phyloP scores from a whole-genome alignment of 1,284 basidiomycete genomes.

The Limonomyces culmigenus region DNA sequence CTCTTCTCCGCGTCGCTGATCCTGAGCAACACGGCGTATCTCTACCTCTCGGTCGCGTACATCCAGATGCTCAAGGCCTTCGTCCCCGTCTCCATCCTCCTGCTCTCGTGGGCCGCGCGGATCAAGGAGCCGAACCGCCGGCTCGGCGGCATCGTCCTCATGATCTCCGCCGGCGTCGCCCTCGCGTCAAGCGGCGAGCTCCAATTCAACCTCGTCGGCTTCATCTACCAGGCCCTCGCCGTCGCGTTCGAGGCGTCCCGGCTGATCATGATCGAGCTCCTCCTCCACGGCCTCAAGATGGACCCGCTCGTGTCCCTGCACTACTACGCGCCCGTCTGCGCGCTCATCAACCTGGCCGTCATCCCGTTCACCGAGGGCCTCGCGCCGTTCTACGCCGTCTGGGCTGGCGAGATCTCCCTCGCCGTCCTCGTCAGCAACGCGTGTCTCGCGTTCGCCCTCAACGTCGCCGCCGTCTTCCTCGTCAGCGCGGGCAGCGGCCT shows the following conservation, averaged over 20 bases:
- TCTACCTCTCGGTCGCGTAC: constrained; percentile 82
- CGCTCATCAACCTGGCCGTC: constrained; percentile 70
- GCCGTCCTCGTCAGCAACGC: constrained; percentile 75
- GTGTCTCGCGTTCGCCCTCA: constrained; percentile 76
- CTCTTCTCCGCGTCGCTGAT: constrained; percentile 89
- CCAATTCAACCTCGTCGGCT: constrained; percentile 74
- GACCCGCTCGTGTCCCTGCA: constrained; percentile 91
- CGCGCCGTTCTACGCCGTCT: constrained; percentile 67
- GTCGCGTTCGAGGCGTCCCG: constrained; percentile 80
- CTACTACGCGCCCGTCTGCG: constrained; percentile 95
- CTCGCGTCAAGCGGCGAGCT: constrained; percentile 81
- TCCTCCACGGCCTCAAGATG: constrained; percentile 94
- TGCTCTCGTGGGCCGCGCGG: constrained; percentile 85
- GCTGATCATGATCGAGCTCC: constrained; percentile 91
- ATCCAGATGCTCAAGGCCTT: constrained; percentile 99
- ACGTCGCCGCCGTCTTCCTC: constrained; percentile 89
- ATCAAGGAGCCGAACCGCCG: constrained; percentile 79
- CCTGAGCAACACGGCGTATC: constrained; percentile 87
- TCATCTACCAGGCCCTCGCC: constrained; percentile 72
- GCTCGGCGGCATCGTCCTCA: constrained; percentile 71
- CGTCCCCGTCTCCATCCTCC: constrained; percentile 88
- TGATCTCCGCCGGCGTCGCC: constrained; percentile 86
- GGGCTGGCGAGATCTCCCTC: constrained; percentile 23
- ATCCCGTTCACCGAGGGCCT: constrained; percentile 85
- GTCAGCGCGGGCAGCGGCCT: constrained; percentile 81